Evolutionary conservation across 2,329 filamentous ascomycete genomes (phyloP), one percentile per base, ranked within the genome.

Genomic region (Nannizzia gypsea): DNA sequence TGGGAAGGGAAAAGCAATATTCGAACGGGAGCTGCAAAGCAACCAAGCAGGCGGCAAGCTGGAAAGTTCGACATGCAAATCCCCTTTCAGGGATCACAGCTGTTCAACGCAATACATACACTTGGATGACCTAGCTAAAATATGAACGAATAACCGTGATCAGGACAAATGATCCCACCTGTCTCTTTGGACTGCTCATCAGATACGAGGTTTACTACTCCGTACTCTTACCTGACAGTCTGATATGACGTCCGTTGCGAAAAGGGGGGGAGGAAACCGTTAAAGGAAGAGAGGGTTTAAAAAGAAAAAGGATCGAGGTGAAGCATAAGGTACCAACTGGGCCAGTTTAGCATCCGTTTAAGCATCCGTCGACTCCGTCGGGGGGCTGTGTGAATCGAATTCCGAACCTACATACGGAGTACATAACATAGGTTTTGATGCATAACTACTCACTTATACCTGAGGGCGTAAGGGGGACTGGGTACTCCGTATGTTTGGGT

Each of bases 131-230:
- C 13, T 13, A 42, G 38, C 38, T 42, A 42, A 42, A 42, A 6
- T 42, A 42, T 42, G n/a, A 48, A 26, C 44, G 3, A 42, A 6
- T 22, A 3, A 48, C 3, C 22, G 13, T 48, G 11, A 26, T 1
- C 4, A 46, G 20, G 20, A 17, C 9, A 24, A 13, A 24, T 46
- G 48, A 54, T 54, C 38, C 48, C n/a, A 34, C 48, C 26, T 31
- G 24, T 54, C 48, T 54, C 44, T 48, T 48, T 48, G 9, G 44
- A 54, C 48, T 54, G 26, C 48, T 54, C 48, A 54, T 54, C 48
- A 54, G 22, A 20, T 17, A 48, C 17, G 22, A 20, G 20, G 22
- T 13, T 36, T 8, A 36, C 13, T 36, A n/a, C n/a, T n/a, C n/a
- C n/a, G n/a, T n/a, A n/a, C n/a, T 22, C 13, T 8, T n/a, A 15